Base-by-base conservation (phyloP, 108 stramenopile species). In the Phaeodactylum tricornutum region DNA sequence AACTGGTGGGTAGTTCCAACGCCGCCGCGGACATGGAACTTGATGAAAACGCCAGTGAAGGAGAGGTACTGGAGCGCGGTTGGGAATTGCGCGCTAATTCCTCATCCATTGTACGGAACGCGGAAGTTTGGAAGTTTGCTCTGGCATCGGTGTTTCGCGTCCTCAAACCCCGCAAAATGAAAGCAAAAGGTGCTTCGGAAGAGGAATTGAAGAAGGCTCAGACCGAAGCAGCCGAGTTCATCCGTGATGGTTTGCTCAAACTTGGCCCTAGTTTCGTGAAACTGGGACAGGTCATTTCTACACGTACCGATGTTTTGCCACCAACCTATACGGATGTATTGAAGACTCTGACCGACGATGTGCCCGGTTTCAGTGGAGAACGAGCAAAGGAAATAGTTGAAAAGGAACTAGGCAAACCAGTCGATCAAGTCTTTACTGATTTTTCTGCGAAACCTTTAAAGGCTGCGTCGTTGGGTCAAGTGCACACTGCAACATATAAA, bases 211-310 rank as follows among this genome's bases (percentile, higher is more conserved):
- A 70, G 29, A 49, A 64, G 26, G 87, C 84, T 3, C 71, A 76
- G 55, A 67, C 51, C 5, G 80, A 67, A 39, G 84, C 87, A 0
- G 92, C 92, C 25, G 66, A 61, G n/a, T 89, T 86, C 44, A 78
- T 93, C 50, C 71, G 88, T 19, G 87, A 91, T 58, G 81, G 77
- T 8, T 63, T 94, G 53, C 61, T 96, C 23, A 73, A 62, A 37
- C 59, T 96, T 41, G 95, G 95, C 24, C 95, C 95, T 7, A 93
- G 85, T 1, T 96, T 96, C 70, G 92, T 96, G 49, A 96, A 96
- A 62, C 58, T 96, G 56, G 81, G 81, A 25, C 81, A 84, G 49
- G 73, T 75, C 0, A 19, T 41, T 11, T 54, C 51, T 22, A 83
- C 81, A 4, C 52, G 96, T 14, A 94, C 92, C 11, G 96, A 97